phyloP scores from a whole-genome alignment of 2,329 filamentous ascomycete genomes.

The Hypomyces perniciosus region DNA sequence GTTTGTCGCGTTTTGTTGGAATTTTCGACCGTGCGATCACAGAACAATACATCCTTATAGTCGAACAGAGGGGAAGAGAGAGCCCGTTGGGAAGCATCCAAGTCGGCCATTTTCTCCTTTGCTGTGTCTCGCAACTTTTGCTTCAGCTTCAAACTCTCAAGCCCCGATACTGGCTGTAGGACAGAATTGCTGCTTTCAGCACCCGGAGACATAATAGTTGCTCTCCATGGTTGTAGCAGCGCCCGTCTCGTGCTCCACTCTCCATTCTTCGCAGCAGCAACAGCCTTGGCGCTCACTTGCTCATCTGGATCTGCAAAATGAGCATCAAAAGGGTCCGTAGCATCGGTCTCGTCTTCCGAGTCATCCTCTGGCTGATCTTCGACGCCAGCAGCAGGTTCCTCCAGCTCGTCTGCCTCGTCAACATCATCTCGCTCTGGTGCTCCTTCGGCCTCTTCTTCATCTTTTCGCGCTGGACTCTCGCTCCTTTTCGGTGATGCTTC shows the following conservation, averaged over 20 bases:
- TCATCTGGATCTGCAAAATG: slow-evolving; percentile 71
- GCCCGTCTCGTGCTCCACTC: slow-evolving; percentile 47
- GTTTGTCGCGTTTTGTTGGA: slow-evolving; percentile 64
- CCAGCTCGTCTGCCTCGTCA: slow-evolving; percentile 19
- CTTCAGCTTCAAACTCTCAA: slow-evolving; percentile 58
- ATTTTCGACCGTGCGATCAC: slow-evolving; percentile 63
- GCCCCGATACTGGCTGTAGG: slow-evolving; percentile 29
- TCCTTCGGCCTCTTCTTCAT: slow-evolving; percentile 36
- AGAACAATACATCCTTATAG: slow-evolving; percentile 76
- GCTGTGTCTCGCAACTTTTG: slow-evolving; percentile 57
- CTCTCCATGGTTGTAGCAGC: slow-evolving; percentile 41
- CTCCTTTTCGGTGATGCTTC: slow-evolving; percentile 19
- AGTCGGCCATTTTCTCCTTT: slow-evolving; percentile 45
- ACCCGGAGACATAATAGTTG: slow-evolving; percentile 42
- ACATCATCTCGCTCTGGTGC: slow-evolving; percentile 21
- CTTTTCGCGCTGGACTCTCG: slow-evolving; percentile 27
- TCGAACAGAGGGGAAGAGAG: slow-evolving; percentile 70
- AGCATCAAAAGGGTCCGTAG: slow-evolving; percentile 67
- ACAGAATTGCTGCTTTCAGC: slow-evolving; percentile 28
- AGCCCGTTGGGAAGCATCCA: slow-evolving; percentile 57
- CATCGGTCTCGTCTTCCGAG: slow-evolving; percentile 48
- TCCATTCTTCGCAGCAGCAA: slow-evolving; percentile 44
- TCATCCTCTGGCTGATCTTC: slow-evolving; percentile 28
- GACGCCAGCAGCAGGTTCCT: slow-evolving; percentile 9
- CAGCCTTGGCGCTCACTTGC: slow-evolving; percentile 47